Conservation (phyloP, 176 grass and related monocot genomes). For the Hyparrhenia diplandra region DNA sequence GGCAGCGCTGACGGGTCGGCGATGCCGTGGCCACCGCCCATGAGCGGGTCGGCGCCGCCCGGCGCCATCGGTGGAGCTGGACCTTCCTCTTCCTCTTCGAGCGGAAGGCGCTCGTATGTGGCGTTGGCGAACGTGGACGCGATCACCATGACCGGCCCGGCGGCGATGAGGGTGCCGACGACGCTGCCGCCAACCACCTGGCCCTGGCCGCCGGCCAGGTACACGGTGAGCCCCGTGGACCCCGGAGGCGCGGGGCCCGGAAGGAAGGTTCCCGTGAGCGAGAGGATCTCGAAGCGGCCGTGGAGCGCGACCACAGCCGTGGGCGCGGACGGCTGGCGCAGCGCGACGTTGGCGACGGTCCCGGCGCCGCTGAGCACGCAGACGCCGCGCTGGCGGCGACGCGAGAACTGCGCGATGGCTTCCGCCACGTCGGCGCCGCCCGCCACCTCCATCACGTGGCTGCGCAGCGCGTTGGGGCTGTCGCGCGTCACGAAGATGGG, state of each 20-base stretch:
- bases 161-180: constrained; percentile 69
- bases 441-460: constrained; percentile 93
- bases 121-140: constrained; percentile 97
- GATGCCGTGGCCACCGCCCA: constrained; percentile 44
- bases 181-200: constrained; percentile 90
- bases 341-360: constrained; percentile 80
- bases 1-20: constrained; percentile 69
- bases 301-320: constrained; percentile 75
- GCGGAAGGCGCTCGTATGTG: constrained; percentile 81
- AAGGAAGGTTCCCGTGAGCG: constrained; percentile 85
- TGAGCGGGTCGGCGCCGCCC: constrained; percentile 39
- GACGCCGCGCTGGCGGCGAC: constrained; percentile 82
- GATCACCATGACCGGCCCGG: constrained; percentile 85
- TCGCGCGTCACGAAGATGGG: constrained; percentile 93
- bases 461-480: constrained; percentile 87
- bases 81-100: constrained; percentile 74
- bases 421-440: constrained; percentile 83
- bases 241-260: constrained; percentile 81
- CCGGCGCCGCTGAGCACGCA: constrained; percentile 91
- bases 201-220: constrained; percentile 81
- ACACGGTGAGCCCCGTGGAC: constrained; percentile 87
- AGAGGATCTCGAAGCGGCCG: constrained; percentile 93
- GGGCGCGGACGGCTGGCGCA: constrained; percentile 73
- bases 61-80: constrained; percentile 11
- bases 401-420: constrained; percentile 84